Evolutionary conservation across 2,329 filamentous ascomycete species (phyloP), one percentile per base, ranked within the genome.

Genomic region (Colletotrichum endophyticum): DNA sequence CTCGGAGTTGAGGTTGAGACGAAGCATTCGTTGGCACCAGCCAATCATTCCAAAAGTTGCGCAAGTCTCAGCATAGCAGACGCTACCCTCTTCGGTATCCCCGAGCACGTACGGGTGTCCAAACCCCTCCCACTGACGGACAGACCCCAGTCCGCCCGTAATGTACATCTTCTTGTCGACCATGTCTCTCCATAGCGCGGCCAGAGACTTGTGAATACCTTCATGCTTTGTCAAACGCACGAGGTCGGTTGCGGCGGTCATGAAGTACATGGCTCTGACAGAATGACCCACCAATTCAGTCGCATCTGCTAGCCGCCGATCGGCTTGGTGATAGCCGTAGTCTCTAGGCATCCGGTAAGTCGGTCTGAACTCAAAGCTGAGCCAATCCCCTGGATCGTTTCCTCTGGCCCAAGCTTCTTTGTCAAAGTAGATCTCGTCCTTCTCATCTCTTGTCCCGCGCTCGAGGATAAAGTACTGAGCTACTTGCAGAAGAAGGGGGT

Each of bases 91-190:
- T 44, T 72, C 70, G 27, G 44, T 59, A 25, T 66, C 70, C 11
- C 62, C 62, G 16, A 72, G 61, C 12, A 66, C 70, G 16, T 66
- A 59, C 0, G 70, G n/a, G 11, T 66, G 62, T 8, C 70, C 70
- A 19, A 72, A 72, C 0, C 70, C 70, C 61, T 72, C 62, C 62
- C 70, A 72, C 22, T 72, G 70, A 13, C 61, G 44, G 15, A 72
- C 70, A n/a, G 86, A 88, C 1, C 92, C 91, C 63, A 93, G 89
- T 0, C 91, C 91, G 2, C 91, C 92, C 0, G 92, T 93, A 16
- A 92, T 80, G 73, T 91, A 93, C 88, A 92, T 91, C 80, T 92
- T 93, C 72, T 87, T 87, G 57, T 90, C 85, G 0, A 91, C 87
- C 90, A 92, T 92, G 77, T 92, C 91, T 27, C 87, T 81, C 91